Percentiles rank a stretch among this genome's conserved stretches.
Evolutionary conservation across 345 rosid genomes (phyloP).

Genomic region (Diplotaxis tenuifolia): DNA sequence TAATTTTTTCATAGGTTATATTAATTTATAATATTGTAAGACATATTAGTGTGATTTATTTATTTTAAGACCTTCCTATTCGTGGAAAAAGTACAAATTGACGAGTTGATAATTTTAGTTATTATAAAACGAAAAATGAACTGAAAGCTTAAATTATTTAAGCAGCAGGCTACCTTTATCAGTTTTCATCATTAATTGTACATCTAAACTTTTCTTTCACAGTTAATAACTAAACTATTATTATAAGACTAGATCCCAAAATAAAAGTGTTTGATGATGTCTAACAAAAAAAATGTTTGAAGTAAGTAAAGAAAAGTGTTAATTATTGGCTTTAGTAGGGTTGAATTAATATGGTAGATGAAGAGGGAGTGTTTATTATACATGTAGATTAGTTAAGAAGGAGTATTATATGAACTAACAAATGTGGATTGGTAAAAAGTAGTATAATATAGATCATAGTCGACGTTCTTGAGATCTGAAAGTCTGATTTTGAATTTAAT

Average conservation of each 20-base stretch:
- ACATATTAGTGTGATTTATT: too few relatives aligned
- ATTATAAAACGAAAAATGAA: not conserved
- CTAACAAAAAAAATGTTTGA: not conserved
- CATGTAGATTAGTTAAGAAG: not conserved
- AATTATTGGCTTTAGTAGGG: not conserved
- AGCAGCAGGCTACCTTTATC: not conserved
- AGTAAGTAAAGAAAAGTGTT: not conserved
- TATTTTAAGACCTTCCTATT: too few relatives aligned
- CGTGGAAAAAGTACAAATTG: not conserved
- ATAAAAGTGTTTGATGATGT: not conserved
- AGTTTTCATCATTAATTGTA: not conserved
- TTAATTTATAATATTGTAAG: too few relatives aligned
- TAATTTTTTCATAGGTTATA: too few relatives aligned
- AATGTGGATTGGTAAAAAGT: not conserved
- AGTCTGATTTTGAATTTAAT: constrained; percentile 10
- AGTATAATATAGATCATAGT: not conserved
- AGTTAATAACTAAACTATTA: not conserved
- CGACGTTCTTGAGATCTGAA: constrained; percentile 22
- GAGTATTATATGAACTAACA: not conserved
- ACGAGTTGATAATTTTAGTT: not conserved
- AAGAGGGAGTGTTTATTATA: not conserved
- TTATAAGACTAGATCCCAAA: not conserved
- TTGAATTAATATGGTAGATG: not conserved
- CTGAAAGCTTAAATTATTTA: not conserved
- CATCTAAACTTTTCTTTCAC: not conserved